Evolutionary conservation across 257 asterid genomes (phyloP), one percentile per base, ranked within the genome.

Genomic region (Ilex aquifolium): DNA sequence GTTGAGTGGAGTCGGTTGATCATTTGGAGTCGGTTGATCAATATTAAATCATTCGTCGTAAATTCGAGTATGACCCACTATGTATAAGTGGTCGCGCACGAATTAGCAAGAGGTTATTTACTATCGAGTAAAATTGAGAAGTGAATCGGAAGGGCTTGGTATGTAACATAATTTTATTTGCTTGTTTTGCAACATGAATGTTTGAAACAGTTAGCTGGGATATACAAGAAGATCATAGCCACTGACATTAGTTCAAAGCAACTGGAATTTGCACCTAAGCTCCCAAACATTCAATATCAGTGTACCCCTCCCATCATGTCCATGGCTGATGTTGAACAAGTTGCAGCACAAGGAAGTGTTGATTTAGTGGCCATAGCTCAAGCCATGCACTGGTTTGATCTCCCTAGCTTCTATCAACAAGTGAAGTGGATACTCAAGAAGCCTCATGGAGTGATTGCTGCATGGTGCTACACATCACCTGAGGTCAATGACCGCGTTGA

Each of bases 361-460:
- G 97, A 86, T 63, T 32, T 88, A 40, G 83, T 86, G 13, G 72
- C 81, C 65, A 54, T 77, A 44, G 96, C 93, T 39, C 82, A 76
- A 63, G 96, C 96, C 30, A 65, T 88, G 80, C 96, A 86, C 62
- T 88, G 93, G 93, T 80, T 88, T 46, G 86, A 88, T 70, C 92
- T 85, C 57, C 85, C 88, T 3, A 61, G 75, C 27, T 88, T 88
- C 77, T 88, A 82, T 74, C 65, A 81, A 11, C 87, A 77, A 42
- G 97, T 73, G 31, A 83, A 63, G 44, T 74, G 78, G 76, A 57
- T 82, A 5, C 76, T 88, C 14, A 88, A 82, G 60, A 88, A 81
- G 62, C 95, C 97, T 2, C 40, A 73, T 30, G 95, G 97, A 12
- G 84, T 89, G 0, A 73, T 89, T 14, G 97, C 96, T 7, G 89